Percentiles rank a stretch among this genome's conserved stretches.
Evolutionary conservation across 1,139 yeast genomes (phyloP).

Genomic region (Fermentozyma sake): DNA sequence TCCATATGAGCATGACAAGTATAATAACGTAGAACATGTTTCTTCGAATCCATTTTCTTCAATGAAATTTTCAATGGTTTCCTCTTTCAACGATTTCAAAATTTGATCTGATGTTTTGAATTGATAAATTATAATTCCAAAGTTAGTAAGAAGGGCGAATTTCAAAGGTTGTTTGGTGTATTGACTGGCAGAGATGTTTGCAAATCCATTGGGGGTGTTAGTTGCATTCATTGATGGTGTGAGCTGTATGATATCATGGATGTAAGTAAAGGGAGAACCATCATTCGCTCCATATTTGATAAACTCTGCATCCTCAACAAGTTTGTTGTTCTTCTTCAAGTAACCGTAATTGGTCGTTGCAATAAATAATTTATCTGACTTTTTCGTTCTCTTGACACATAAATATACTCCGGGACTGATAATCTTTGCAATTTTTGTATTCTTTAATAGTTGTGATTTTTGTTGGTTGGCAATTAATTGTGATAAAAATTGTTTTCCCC

Average conservation of each 20-base stretch:
- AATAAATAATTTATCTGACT: slow-evolving; percentile 56
- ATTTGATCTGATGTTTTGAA: slow-evolving; percentile 78
- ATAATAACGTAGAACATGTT: slow-evolving; percentile 82
- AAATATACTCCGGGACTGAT: slow-evolving; percentile 83
- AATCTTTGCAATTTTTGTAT: slow-evolving; percentile 47
- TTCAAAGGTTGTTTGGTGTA: slow-evolving; percentile 60
- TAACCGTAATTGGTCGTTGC: slow-evolving; percentile 83
- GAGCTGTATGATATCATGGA: slow-evolving; percentile 70
- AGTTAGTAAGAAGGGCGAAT: slow-evolving; percentile 77
- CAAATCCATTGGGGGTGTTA: slow-evolving; percentile 68
- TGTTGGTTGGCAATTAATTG: slow-evolving; percentile 43
- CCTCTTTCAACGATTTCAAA: slow-evolving; percentile 64
- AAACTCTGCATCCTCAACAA: slow-evolving; percentile 80
- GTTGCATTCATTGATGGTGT: slow-evolving; percentile 72
- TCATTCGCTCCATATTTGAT: slow-evolving; percentile 47
- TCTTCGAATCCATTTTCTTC: slow-evolving; percentile 57
- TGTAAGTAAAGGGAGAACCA: slow-evolving; percentile 30
- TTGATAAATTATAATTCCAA: slow-evolving; percentile 72
- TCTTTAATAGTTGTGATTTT: slow-evolving; percentile 42
- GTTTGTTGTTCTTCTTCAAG: slow-evolving; percentile 63
- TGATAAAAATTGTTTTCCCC: slow-evolving; percentile 39
- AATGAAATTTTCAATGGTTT: slow-evolving; percentile 43
- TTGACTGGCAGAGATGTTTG: slow-evolving; percentile 82
- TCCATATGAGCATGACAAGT: slow-evolving; percentile 73
- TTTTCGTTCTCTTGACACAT: slow-evolving; percentile 40